Evolutionary conservation across 345 rosid species (phyloP).

Genomic region (Luvunga scandens): DNA sequence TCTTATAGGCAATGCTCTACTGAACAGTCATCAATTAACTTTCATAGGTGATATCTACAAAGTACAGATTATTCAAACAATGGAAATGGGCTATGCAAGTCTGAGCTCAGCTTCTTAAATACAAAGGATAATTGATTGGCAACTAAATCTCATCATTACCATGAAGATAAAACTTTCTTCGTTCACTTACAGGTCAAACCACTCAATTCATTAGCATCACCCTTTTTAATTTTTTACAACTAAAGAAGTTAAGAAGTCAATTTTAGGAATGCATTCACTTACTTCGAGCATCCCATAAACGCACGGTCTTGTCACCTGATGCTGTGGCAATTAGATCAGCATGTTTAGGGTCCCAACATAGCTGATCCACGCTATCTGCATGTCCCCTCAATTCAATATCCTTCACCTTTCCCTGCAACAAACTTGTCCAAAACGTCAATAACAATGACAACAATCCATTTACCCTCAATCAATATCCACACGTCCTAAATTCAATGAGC

Average conservation of each 20-base stretch:
- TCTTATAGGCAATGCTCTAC: neutral
- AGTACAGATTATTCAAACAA: neutral
- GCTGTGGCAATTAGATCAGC: slow-evolving; percentile 94
- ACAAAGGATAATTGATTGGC: neutral
- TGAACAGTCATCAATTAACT: neutral
- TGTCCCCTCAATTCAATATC: slow-evolving; percentile 94
- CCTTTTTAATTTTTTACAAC: neutral
- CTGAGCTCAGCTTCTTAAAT: neutral
- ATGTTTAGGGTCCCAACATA: slow-evolving; percentile 99
- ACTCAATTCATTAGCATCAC: neutral
- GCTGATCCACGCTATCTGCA: slow-evolving; percentile 97
- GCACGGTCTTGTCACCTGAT: slow-evolving; percentile 95
- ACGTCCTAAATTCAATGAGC: neutral
- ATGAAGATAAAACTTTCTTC: neutral
- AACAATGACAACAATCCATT: neutral
- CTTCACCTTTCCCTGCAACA: slow-evolving; percentile 74
- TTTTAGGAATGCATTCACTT: slow-evolving; percentile 32
- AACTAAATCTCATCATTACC: neutral
- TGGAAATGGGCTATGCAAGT: neutral
- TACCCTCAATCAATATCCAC: neutral
- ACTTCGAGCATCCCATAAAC: slow-evolving; percentile 99
- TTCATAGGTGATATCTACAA: neutral
- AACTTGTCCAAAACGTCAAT: neutral
- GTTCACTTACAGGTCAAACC: neutral
- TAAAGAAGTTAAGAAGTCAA: slow-evolving; percentile 11